A percentile compares a stretch with the other conserved stretches of the same genome.
Evolutionary conservation across 202 grass and related monocot species (phyloP).

Genomic region (Cymbopogon flexuosus): DNA sequence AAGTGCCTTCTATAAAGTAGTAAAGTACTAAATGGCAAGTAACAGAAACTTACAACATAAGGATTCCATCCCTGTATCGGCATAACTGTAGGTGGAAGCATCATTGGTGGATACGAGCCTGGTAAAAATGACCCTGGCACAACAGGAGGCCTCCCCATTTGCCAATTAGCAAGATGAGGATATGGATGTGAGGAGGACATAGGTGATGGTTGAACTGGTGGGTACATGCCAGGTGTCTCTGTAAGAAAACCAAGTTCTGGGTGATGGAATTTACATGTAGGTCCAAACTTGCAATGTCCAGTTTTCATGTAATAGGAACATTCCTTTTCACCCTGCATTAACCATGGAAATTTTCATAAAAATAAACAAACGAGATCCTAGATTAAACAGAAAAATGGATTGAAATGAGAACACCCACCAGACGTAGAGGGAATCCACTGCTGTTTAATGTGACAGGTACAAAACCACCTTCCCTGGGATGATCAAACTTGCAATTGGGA

Average conservation of each 20-base stretch:
- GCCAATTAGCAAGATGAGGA: conserved; percentile 58
- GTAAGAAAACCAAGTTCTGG: conserved; percentile 44
- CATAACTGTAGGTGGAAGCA: conserved; percentile 65
- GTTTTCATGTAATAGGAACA: conserved; percentile 90
- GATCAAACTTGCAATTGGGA: conserved; percentile 63
- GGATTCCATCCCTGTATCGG: conserved; percentile 86
- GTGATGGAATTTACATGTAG: conserved; percentile 86
- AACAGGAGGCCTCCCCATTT: conserved; percentile 70
- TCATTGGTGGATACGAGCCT: conserved; percentile 65
- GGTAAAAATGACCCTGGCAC: conserved; percentile 44
- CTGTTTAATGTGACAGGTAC: conserved; percentile 45
- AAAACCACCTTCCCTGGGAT: conserved; percentile 51
- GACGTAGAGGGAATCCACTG: conserved; percentile 52
- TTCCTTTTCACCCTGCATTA: conserved; percentile 78
- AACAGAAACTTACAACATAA: conserved; percentile 60
- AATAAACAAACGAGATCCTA: background rate
- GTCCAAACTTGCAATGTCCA: conserved; percentile 82
- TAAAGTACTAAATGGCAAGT: conserved; percentile 29
- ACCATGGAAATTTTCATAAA: conserved; percentile 8
- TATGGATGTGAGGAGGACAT: conserved; percentile 57
- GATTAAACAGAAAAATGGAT: conserved; percentile 7
- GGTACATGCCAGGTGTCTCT: conserved; percentile 52
- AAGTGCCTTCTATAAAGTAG: background rate
- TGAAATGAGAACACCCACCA: conserved; percentile 39
- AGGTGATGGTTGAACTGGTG: conserved; percentile 42